Percentiles rank a stretch among this genome's conserved stretches.
These are phyloP conservation scores for Peterozyma toletana DNA, from an alignment of 805 yeast species.

Conservation along the genomic window DNA sequence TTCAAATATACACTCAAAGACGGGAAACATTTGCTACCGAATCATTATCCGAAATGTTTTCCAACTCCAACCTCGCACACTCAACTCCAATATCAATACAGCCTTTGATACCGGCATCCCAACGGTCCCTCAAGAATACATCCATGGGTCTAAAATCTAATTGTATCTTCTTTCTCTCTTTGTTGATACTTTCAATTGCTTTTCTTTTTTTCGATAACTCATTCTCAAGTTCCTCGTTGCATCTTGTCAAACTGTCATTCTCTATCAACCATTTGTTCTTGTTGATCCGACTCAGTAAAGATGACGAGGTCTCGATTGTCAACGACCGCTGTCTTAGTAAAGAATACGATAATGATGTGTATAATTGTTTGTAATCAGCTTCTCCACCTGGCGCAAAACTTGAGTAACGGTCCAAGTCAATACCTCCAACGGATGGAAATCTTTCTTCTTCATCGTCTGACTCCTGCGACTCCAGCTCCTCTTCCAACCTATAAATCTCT, in stretches of 20 bases:
- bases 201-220: constrained; percentile 30
- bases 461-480: constrained; percentile 12
- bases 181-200: constrained; percentile 34
- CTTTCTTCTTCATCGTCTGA: constrained; percentile 15
- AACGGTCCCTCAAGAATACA: constrained; percentile 36
- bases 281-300: background rate
- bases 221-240: constrained; percentile 19
- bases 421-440: constrained; percentile 19
- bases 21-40: too few relatives aligned
- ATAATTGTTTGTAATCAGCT: constrained; percentile 17
- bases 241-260: constrained; percentile 24
- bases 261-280: constrained; percentile 28
- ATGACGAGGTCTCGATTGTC: constrained; percentile 15
- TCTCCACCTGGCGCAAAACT: constrained; percentile 15
- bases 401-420: constrained; percentile 21
- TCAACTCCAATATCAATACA: constrained; percentile 30
- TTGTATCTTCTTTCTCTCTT: constrained; percentile 35
- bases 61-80: constrained; percentile 17
- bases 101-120: constrained; percentile 41
- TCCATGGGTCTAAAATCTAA: constrained; percentile 33
- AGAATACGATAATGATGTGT: constrained; percentile 32
- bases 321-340: constrained; percentile 33
- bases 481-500: constrained; percentile 11
- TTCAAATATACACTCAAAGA: too few relatives aligned
- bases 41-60: background rate